Conservation (phyloP, 495 filamentous ascomycete genomes). For the Wilcoxina mikolae region DNA sequence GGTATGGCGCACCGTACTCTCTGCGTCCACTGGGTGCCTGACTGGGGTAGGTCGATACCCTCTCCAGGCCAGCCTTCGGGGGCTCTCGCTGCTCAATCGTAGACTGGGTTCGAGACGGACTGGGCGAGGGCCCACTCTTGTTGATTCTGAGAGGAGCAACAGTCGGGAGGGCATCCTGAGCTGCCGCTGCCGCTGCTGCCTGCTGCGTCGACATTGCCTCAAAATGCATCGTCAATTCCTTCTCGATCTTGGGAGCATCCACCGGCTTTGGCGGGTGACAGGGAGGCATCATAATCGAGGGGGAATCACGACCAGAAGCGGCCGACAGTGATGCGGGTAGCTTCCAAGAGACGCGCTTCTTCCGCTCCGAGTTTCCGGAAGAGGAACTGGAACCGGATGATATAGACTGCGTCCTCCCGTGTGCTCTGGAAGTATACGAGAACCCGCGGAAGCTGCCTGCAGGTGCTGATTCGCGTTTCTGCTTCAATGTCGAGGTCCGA, state of each 20-base stretch:
- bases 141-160: slow-evolving; percentile 26
- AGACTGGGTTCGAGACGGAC: background rate
- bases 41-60: background rate
- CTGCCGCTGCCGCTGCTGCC: no score
- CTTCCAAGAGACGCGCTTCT: slow-evolving; percentile 26
- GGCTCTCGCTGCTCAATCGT: background rate
- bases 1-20: background rate
- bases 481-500: background rate
- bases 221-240: slow-evolving; percentile 24
- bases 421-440: slow-evolving; percentile 7
- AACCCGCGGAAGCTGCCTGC: slow-evolving; percentile 2
- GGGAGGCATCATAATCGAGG: slow-evolving; percentile 25
- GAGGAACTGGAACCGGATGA: slow-evolving; percentile 22
- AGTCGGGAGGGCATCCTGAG: slow-evolving; percentile 15
- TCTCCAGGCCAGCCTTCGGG: background rate
- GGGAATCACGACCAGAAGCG: slow-evolving; percentile 16
- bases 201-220: slow-evolving; percentile 14
- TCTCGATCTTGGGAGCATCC: slow-evolving; percentile 21
- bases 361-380: slow-evolving; percentile 17
- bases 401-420: slow-evolving; percentile 20
- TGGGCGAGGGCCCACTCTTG: slow-evolving; percentile 6
- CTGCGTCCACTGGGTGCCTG: background rate
- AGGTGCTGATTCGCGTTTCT: slow-evolving; percentile 6
- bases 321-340: slow-evolving; percentile 6
- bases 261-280: slow-evolving; percentile 23